Evolutionary conservation across 371 early-diverging fungal genomes (phyloP), one percentile per base, ranked within the genome.

Genomic region (Phascolomyces articulosus): DNA sequence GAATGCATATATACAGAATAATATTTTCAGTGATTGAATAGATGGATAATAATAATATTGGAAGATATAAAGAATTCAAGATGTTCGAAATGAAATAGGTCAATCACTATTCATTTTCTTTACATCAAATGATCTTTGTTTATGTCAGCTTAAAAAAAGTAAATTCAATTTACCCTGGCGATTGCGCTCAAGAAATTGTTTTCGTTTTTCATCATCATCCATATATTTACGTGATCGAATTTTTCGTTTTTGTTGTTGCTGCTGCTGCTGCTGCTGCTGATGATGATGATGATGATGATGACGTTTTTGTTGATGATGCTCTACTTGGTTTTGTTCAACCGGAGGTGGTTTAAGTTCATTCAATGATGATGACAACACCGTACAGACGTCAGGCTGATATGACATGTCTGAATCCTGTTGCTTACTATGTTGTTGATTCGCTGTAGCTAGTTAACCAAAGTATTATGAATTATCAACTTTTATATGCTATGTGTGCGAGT

Each of bases 111-210:
- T n/a, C n/a, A n/a, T n/a, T n/a, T n/a, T n/a, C n/a, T n/a, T n/a
- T n/a, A n/a, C n/a, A n/a, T n/a, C n/a, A n/a, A n/a, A n/a, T n/a
- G n/a, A n/a, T n/a, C n/a, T n/a, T n/a, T n/a, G n/a, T n/a, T n/a
- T n/a, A n/a, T n/a, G n/a, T n/a, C n/a, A n/a, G n/a, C n/a, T n/a
- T n/a, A n/a, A n/a, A n/a, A n/a, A n/a, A n/a, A n/a, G n/a, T n/a
- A n/a, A n/a, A n/a, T n/a, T n/a, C n/a, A n/a, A n/a, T 26, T 41
- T 38, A 87, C 89, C 87, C 77, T 86, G 86, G 47, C 93, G 84
- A 75, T 92, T 92, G 53, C 93, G 83, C 70, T 92, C 93, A 67
- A 92, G 72, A 67, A 90, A 70, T 85, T 90, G n/a, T 49, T 73
- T 75, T 41, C 90, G 75, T 70, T 88, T 89, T 54, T 88, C 88